Evolutionary conservation across 306 rosid species (phyloP).

Genomic region (Lotus japonicus): DNA sequence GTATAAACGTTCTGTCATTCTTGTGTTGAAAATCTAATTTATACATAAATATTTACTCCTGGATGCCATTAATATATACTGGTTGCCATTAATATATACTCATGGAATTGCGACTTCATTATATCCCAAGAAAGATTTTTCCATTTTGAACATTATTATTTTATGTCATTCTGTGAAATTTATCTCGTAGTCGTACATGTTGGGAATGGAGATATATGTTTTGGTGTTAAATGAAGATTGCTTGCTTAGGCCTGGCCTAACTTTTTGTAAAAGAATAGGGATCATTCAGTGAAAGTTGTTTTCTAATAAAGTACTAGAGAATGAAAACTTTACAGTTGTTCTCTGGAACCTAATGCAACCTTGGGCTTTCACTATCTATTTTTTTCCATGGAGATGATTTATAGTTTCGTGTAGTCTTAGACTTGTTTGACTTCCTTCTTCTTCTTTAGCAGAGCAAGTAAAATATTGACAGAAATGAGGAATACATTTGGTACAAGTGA

Average conservation of each 20-base stretch:
- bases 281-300: too few species aligned
- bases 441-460: slow-evolving; percentile 56
- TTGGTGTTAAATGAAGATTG: too few species aligned
- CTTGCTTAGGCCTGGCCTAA: too few species aligned
- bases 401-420: slow-evolving; percentile 6
- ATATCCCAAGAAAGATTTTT: not conserved
- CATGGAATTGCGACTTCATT: not conserved
- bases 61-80: not conserved
- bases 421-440: slow-evolving; percentile 26
- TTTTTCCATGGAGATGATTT: not conserved
- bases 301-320: not conserved
- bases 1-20: slow-evolving; percentile 34
- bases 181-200: too few species aligned
- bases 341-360: not conserved
- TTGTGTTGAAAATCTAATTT: slow-evolving; percentile 12
- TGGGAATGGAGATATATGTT: too few species aligned
- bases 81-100: not conserved
- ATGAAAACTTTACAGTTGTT: not conserved
- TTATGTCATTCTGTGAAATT: too few species aligned
- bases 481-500: slow-evolving; percentile 70
- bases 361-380: not conserved
- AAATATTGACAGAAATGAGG: slow-evolving; percentile 73
- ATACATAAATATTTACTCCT: not conserved
- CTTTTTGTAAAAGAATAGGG: too few species aligned
- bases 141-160: too few species aligned